Percentiles rank a stretch among this genome's conserved stretches.
Evolutionary conservation across 257 asterid genomes (phyloP).

Genomic region (Verbascum thapsus): DNA sequence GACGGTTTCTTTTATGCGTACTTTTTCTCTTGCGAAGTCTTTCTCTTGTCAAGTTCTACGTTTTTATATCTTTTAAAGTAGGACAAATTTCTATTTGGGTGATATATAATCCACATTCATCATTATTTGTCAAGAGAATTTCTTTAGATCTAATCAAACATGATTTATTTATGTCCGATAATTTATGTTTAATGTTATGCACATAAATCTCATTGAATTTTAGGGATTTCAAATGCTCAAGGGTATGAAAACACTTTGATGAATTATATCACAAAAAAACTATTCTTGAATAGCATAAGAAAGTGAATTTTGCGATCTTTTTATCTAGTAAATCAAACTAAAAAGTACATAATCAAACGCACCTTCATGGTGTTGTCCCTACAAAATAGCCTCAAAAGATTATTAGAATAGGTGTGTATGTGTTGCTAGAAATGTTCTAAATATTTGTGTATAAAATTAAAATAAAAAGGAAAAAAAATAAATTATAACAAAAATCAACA

Average conservation of each 20-base stretch:
- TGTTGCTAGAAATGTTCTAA: too few relatives aligned
- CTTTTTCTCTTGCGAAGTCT: too few relatives aligned
- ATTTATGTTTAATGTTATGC: background rate
- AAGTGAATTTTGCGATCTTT: background rate
- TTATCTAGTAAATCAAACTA: background rate
- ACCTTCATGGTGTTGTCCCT: background rate
- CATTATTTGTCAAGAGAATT: background rate
- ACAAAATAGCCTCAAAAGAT: background rate
- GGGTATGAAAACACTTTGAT: background rate
- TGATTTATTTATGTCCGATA: background rate
- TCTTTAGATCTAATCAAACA: background rate
- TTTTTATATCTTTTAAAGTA: too few relatives aligned
- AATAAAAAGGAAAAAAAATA: too few relatives aligned
- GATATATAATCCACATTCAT: background rate
- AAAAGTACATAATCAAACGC: background rate
- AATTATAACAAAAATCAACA: too few relatives aligned
- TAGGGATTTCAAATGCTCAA: background rate
- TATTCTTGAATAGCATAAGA: background rate
- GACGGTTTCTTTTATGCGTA: background rate
- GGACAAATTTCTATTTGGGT: too few relatives aligned
- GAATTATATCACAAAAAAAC: background rate
- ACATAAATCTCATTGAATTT: background rate
- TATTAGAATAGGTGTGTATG: too few relatives aligned
- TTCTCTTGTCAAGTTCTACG: too few relatives aligned
- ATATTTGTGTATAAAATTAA: too few relatives aligned